These are phyloP conservation scores for Ocimum tenuiflorum DNA, from an alignment of 257 asterid genomes.

Conservation along the genomic window DNA sequence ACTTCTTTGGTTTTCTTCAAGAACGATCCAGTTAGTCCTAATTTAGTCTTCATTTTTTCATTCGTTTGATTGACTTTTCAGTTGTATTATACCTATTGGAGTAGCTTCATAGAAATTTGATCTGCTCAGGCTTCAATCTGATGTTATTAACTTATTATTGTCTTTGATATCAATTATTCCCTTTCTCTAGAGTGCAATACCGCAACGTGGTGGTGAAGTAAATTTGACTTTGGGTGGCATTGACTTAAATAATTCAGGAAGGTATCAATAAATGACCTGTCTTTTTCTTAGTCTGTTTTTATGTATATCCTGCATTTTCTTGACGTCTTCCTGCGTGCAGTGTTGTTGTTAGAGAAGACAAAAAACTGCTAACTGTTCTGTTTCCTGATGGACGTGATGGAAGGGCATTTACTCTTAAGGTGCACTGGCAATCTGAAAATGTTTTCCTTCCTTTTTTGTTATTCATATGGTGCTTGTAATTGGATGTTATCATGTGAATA, in stretches of 20 bases:
- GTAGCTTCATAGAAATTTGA: conserved; percentile 8
- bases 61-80: conserved; percentile 13
- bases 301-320: conserved; percentile 13
- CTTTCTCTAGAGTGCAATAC: conserved; percentile 71
- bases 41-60: background rate
- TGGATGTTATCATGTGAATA: conserved; percentile 6
- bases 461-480: background rate
- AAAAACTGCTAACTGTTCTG: conserved; percentile 81
- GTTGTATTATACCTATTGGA: background rate
- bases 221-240: conserved; percentile 95
- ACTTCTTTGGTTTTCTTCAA: conserved; percentile 97
- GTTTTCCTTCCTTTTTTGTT: background rate
- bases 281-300: conserved; percentile 6
- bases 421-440: conserved; percentile 21
- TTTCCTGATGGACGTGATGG: conserved; percentile 99
- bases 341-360: conserved; percentile 98
- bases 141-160: conserved; percentile 11
- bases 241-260: conserved; percentile 94
- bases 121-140: conserved; percentile 14
- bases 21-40: conserved; percentile 73
- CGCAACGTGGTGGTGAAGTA: conserved; percentile 94
- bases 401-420: conserved; percentile 97
- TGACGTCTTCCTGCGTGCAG: conserved; percentile 42
- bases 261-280: conserved; percentile 38
- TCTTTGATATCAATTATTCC: conserved; percentile 6